A percentile compares a stretch with the other conserved stretches of the same genome.
Evolutionary conservation across 371 early-diverging fungal genomes (phyloP).

Genomic region (Actinomucor elegans): DNA sequence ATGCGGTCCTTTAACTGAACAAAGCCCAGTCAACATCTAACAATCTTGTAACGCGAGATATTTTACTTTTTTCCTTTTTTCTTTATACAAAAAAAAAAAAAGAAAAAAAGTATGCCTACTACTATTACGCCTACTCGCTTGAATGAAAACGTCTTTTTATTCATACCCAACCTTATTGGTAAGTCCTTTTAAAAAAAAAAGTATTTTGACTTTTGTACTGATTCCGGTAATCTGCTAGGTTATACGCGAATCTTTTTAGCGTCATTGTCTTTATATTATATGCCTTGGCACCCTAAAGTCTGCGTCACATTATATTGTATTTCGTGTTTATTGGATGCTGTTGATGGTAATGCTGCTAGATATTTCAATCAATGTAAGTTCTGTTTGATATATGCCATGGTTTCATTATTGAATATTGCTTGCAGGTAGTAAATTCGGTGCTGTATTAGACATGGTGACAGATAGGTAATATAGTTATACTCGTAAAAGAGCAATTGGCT

Average conservation of each 20-base stretch:
- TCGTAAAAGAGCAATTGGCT: neutral
- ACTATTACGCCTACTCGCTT: constrained; percentile 2
- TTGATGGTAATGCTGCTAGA: constrained; percentile 94
- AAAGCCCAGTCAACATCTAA: no score
- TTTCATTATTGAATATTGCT: neutral
- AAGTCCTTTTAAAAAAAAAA: no score
- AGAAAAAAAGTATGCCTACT: constrained; percentile 16
- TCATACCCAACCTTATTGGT: constrained; percentile 91
- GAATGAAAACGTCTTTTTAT: constrained; percentile 77
- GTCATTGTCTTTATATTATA: constrained; percentile 69
- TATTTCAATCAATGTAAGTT: constrained; percentile 84
- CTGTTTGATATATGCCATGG: neutral
- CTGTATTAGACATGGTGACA: constrained; percentile 97
- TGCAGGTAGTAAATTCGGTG: constrained; percentile 90
- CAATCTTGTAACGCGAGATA: no score
- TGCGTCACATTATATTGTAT: constrained; percentile 80
- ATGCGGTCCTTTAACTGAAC: no score
- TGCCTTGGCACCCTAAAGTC: constrained; percentile 68
- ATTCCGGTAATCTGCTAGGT: no score
- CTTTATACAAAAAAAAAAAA: constrained; percentile 9
- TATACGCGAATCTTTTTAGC: constrained; percentile 86
- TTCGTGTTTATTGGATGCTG: constrained; percentile 92
- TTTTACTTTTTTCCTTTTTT: constrained; percentile 8
- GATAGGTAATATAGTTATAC: constrained; percentile 64
- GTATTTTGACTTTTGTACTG: no score